Evolutionary conservation across 768 basidiomycete genomes (phyloP), one percentile per base, ranked within the genome.

Genomic region (Serendipita sp.): DNA sequence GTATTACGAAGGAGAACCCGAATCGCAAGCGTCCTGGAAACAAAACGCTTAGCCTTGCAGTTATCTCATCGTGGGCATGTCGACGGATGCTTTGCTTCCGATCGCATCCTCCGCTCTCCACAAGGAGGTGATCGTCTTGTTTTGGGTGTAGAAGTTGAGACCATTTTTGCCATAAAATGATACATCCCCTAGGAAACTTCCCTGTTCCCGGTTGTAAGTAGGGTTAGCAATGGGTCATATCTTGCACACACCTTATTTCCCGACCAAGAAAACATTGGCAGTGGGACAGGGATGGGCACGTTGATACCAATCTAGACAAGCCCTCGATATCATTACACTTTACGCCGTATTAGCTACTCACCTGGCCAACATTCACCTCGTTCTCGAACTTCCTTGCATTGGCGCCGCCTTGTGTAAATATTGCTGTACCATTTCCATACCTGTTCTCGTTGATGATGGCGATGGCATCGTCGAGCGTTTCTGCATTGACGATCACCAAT

Each of bases 331-430:
- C 18, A 32, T 10, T n/a, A 16, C 13, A 60, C 8, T 23, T 11
- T 38, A 60, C 28, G 18, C 16, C 28, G 3, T n/a, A 52, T 7
- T 11, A 10, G 1, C 56, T 10, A 60, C 48, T 28, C 8, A 60
- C 56, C 28, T 60, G 56, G 28, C 93, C 93, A 63, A 91, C 85
- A 68, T 97, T 89, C 63, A 95, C 85, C 52, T 85, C 80, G 11
- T 78, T 78, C 76, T 98, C 95, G 67, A 96, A 99, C 74, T 88
- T 90, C 65, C 95, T 84, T 16, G 93, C 95, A 4, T 92, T 91
- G 38, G 95, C 90, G 15, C 95, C 96, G 13, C 88, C 90, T 75
- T 96, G 91, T 23, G 95, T 99, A 74, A 97, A 98, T 72, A 96
- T 91, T 23, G 92, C 89, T 35, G 93, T 84, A 35, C 95, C 95